phyloP scores from a whole-genome alignment of 768 basidiomycete genomes.

The Boletus patriciae region DNA sequence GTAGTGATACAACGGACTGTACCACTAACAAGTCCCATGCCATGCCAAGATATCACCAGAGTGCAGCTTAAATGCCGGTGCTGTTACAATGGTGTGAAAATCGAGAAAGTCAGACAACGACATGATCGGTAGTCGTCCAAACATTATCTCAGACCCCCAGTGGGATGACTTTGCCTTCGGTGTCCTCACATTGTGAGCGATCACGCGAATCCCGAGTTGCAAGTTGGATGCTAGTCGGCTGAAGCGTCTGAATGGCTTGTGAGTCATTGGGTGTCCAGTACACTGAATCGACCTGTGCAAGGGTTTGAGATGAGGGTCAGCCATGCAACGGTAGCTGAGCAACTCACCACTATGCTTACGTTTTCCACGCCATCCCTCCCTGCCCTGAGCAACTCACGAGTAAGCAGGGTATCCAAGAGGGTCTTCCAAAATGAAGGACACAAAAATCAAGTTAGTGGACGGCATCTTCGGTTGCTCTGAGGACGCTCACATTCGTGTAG shows the following conservation, averaged over 20 bases:
- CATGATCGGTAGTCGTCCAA: background rate
- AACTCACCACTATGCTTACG: background rate
- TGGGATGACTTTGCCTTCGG: background rate
- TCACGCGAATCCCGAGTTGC: background rate
- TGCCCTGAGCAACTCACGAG: slow-evolving; percentile 1
- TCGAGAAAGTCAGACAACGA: too few species aligned
- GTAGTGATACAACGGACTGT: too few species aligned
- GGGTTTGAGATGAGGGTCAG: background rate
- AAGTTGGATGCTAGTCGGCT: slow-evolving; percentile 1
- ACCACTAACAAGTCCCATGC: too few species aligned
- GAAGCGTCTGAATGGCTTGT: too few species aligned
- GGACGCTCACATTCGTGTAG: slow-evolving; percentile 44
- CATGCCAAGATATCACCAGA: too few species aligned
- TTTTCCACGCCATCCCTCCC: background rate
- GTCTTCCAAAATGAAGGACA: background rate
- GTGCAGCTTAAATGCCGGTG: too few species aligned
- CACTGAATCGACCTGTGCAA: slow-evolving; percentile 2
- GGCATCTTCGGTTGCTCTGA: background rate
- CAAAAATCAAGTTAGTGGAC: background rate
- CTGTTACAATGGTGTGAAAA: too few species aligned
- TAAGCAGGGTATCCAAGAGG: slow-evolving; percentile 11
- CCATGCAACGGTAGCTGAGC: too few species aligned
- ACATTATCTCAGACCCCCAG: background rate
- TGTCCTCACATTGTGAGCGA: background rate
- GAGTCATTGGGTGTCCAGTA: too few species aligned